phyloP scores from a whole-genome alignment of 2,329 filamentous ascomycete genomes.

The Fusarium scirpi region DNA sequence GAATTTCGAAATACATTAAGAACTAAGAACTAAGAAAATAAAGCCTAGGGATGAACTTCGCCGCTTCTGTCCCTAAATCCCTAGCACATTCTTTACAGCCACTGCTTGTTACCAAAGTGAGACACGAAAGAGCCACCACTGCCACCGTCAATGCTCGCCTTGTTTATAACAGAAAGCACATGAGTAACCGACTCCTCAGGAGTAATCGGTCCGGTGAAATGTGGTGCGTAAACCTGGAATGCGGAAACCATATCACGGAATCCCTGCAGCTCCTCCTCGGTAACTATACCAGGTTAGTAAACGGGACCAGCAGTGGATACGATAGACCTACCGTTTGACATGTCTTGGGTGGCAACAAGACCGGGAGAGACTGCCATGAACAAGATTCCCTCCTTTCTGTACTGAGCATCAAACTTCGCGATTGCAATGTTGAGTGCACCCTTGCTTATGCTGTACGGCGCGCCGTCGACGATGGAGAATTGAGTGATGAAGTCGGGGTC shows the following conservation, averaged over 20 bases:
- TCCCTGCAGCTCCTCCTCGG: constrained; percentile 44
- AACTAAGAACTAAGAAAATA: neutral
- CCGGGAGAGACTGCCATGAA: constrained; percentile 66
- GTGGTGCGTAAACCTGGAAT: constrained; percentile 55
- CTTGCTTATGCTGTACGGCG: constrained; percentile 63
- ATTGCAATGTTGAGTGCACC: constrained; percentile 64
- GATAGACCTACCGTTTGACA: constrained; percentile 39
- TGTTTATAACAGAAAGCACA: constrained; percentile 52
- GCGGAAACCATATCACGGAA: constrained; percentile 44
- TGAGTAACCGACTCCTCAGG: constrained; percentile 52
- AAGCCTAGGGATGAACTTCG: neutral
- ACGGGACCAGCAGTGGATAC: rapidly evolving
- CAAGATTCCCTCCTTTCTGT: constrained; percentile 62
- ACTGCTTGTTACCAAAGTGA: constrained; percentile 65
- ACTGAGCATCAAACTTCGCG: constrained; percentile 65
- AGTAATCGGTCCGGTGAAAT: constrained; percentile 51
- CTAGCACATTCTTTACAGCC: constrained; percentile 54
- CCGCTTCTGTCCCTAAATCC: rapidly evolving
- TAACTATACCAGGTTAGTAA: constrained; percentile 28
- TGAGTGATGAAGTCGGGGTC: constrained; percentile 59
- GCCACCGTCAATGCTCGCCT: constrained; percentile 54
- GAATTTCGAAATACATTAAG: too few species aligned
- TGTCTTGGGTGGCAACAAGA: constrained; percentile 58
- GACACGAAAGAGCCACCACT: constrained; percentile 65
- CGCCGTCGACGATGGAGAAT: constrained; percentile 49